phyloP scores from a whole-genome alignment of 345 rosid genomes.

The Arabidopsis thaliana region TAIR10.1 NC_003071.7:16864501-16865000 shows the following conservation, averaged over 20 bases:
- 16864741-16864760: constrained; percentile 23
- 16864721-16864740: constrained; percentile 10
- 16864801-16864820: constrained; percentile 39
- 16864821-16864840: constrained; percentile 44
- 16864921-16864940: constrained; percentile 46
- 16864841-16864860: constrained; percentile 46
- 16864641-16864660: constrained; percentile 28
- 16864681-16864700: neutral
- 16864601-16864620: constrained; percentile 8
- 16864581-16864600: neutral
- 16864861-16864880: constrained; percentile 45
- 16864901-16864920: constrained; percentile 43
- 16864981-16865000: constrained; percentile 33
- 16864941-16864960: constrained; percentile 33
- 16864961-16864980: constrained; percentile 39
- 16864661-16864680: neutral
- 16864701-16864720: neutral
- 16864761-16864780: constrained; percentile 27
- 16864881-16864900: constrained; percentile 30
- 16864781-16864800: constrained; percentile 36
- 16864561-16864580: constrained; percentile 4
- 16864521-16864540: neutral
- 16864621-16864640: neutral
- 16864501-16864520: neutral
- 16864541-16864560: constrained; percentile 16